A percentile compares a stretch with the other conserved stretches of the same genome.
Evolutionary conservation across 257 asterid species (phyloP).

Genomic region (Ilex asprella): DNA sequence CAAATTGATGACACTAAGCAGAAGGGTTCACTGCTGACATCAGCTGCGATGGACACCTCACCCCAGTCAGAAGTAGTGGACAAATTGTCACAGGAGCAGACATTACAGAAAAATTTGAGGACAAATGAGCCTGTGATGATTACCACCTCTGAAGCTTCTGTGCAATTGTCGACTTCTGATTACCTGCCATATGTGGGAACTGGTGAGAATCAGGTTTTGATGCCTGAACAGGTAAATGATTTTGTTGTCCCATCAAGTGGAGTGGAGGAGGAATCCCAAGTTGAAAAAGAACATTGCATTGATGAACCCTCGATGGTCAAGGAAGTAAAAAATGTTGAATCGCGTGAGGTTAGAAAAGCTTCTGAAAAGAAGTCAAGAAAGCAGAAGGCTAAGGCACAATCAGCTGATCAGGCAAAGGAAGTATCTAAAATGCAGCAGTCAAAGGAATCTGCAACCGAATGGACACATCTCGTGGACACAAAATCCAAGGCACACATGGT

Average conservation of each 20-base stretch:
- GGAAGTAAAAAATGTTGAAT: slow-evolving; percentile 45
- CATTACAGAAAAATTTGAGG: slow-evolving; percentile 9
- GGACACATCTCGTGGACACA: slow-evolving; percentile 18
- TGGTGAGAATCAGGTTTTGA: slow-evolving; percentile 13
- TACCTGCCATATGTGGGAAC: slow-evolving; percentile 14
- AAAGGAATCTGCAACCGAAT: slow-evolving; percentile 37
- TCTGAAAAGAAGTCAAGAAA: slow-evolving; percentile 81
- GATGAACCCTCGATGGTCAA: slow-evolving; percentile 32
- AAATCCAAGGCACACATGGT: slow-evolving; percentile 25
- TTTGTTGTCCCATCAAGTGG: slow-evolving; percentile 21
- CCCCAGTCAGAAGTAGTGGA: slow-evolving; percentile 21
- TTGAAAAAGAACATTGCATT: slow-evolving; percentile 24
- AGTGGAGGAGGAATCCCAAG: slow-evolving; percentile 23
- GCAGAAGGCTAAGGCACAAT: slow-evolving; percentile 67
- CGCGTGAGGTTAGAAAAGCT: slow-evolving; percentile 45
- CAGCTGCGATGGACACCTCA: slow-evolving; percentile 24
- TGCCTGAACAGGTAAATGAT: slow-evolving; percentile 19
- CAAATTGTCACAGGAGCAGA: slow-evolving; percentile 20
- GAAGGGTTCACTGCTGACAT: slow-evolving; percentile 13
- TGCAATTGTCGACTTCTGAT: slow-evolving; percentile 26
- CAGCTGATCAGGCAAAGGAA: slow-evolving; percentile 37
- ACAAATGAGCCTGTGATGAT: slow-evolving; percentile 22
- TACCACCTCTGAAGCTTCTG: slow-evolving; percentile 19
- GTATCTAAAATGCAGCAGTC: slow-evolving; percentile 40
- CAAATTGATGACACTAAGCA: slow-evolving; percentile 31